Conservation (phyloP, 352 stramenopile species). For the Pythium guiyangense region DNA sequence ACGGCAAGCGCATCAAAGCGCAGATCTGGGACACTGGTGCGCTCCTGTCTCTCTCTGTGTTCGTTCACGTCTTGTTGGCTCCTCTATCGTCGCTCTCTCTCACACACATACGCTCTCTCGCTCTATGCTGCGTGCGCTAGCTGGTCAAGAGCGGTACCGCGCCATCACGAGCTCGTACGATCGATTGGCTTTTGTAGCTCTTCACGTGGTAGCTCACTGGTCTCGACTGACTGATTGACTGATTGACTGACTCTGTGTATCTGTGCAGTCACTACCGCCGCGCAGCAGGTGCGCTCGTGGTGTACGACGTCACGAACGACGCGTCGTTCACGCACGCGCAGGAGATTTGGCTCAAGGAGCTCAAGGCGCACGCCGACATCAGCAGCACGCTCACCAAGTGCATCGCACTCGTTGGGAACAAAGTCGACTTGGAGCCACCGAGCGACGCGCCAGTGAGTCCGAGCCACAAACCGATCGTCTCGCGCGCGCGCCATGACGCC, state of each 20-base stretch:
- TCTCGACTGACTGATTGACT: background rate
- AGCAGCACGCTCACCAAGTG: constrained; percentile 62
- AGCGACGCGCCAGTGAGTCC: no score
- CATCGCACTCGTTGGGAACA: constrained; percentile 80
- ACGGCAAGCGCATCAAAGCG: constrained; percentile 77
- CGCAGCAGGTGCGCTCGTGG: constrained; percentile 60
- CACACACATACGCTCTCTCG: background rate
- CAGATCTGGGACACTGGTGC: constrained; percentile 81
- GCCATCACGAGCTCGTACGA: constrained; percentile 78
- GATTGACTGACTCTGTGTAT: background rate
- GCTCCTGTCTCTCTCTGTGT: background rate
- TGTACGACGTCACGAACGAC: constrained; percentile 72
- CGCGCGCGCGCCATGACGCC: constrained; percentile 31
- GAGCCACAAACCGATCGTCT: constrained; percentile 18
- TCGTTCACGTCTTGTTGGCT: no score
- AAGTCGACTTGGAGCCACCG: constrained; percentile 50
- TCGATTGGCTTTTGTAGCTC: background rate
- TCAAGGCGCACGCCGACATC: constrained; percentile 54
- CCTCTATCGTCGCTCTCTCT: no score
- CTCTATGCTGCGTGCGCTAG: constrained; percentile 10
- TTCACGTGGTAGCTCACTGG: no score
- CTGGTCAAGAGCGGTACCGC: constrained; percentile 74
- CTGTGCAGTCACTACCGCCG: constrained; percentile 59
- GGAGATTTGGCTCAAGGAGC: constrained; percentile 68
- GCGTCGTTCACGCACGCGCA: constrained; percentile 69